phyloP scores from a whole-genome alignment of 1,139 yeast genomes.

The Debaryomycetaceae sp. region DNA sequence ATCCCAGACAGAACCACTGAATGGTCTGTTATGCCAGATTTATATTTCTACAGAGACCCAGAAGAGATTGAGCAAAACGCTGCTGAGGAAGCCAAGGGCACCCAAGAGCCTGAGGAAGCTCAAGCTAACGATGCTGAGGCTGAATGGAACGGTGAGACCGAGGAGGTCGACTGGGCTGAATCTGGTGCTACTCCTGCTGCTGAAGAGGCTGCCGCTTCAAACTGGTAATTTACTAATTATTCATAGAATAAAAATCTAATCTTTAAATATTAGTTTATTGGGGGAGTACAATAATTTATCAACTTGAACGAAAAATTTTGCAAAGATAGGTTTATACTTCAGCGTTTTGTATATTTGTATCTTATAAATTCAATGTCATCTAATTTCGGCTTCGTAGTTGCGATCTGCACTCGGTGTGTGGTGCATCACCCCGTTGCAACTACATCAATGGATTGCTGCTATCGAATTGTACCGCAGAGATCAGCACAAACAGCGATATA shows the following conservation, averaged over 20 bases:
- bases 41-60: slow-evolving; percentile 99
- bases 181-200: slow-evolving; percentile 67
- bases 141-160: slow-evolving; percentile 57
- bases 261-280: slow-evolving; percentile 5
- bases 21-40: slow-evolving; percentile 99
- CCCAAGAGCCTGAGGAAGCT: slow-evolving; percentile 49
- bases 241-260: slow-evolving; percentile 6
- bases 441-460: no score
- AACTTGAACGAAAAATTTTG: slow-evolving; percentile 9
- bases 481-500: no score
- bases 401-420: no score
- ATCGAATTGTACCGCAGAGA: no score
- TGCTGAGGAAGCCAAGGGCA: slow-evolving; percentile 61
- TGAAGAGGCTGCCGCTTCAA: slow-evolving; percentile 74
- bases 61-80: slow-evolving; percentile 94
- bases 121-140: slow-evolving; percentile 49
- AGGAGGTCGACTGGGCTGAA: slow-evolving; percentile 62
- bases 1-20: slow-evolving; percentile 94
- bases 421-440: no score
- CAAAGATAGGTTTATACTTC: slow-evolving; percentile 4
- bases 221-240: slow-evolving; percentile 36
- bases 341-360: slow-evolving; percentile 18
- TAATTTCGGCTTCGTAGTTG: slow-evolving; percentile 3
- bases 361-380: slow-evolving; percentile 20
- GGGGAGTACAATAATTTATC: slow-evolving; percentile 8